phyloP scores from a whole-genome alignment of 2,329 filamentous ascomycete genomes.

The Cercospora janseana region DNA sequence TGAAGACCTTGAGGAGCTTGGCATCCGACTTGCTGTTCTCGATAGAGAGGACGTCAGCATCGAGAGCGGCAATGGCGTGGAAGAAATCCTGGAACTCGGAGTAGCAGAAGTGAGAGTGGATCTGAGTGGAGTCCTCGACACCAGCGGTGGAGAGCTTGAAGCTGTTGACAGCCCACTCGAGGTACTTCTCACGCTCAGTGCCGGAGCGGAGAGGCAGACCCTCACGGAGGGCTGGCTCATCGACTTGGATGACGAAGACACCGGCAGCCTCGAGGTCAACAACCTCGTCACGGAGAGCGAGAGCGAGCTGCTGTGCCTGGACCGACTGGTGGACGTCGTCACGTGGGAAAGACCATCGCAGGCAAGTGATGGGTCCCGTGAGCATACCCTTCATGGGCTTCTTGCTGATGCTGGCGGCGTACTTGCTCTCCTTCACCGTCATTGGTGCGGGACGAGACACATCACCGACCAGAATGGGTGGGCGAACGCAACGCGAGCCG shows the following conservation, averaged over 20 bases:
- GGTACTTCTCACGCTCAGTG: slow-evolving; percentile 93
- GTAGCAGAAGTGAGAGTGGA: slow-evolving; percentile 99
- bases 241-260: slow-evolving; percentile 97
- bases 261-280: slow-evolving; percentile 96
- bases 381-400: slow-evolving; percentile 99
- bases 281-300: slow-evolving; percentile 97
- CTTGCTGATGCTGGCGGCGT: slow-evolving; percentile 90
- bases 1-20: slow-evolving; percentile 98
- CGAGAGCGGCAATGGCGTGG: slow-evolving; percentile 97
- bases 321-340: slow-evolving; percentile 99
- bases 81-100: slow-evolving; percentile 99
- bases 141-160: slow-evolving; percentile 95
- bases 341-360: slow-evolving; percentile 99
- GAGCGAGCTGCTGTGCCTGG: slow-evolving; percentile 96
- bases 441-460: slow-evolving; percentile 95
- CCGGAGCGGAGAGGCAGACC: slow-evolving; percentile 95
- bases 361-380: slow-evolving; percentile 96
- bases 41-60: slow-evolving; percentile 96
- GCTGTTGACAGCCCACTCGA: slow-evolving; percentile 94
- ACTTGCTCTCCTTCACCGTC: slow-evolving; percentile 99
- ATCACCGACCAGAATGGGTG: slow-evolving; percentile 97
- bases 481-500: slow-evolving; percentile 95
- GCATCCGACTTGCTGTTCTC: slow-evolving; percentile 99
- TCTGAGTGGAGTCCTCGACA: slow-evolving; percentile 94
- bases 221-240: slow-evolving; percentile 98